Evolutionary conservation across 257 asterid genomes (phyloP), one percentile per base, ranked within the genome.

Genomic region (Penstemon eatonii): DNA sequence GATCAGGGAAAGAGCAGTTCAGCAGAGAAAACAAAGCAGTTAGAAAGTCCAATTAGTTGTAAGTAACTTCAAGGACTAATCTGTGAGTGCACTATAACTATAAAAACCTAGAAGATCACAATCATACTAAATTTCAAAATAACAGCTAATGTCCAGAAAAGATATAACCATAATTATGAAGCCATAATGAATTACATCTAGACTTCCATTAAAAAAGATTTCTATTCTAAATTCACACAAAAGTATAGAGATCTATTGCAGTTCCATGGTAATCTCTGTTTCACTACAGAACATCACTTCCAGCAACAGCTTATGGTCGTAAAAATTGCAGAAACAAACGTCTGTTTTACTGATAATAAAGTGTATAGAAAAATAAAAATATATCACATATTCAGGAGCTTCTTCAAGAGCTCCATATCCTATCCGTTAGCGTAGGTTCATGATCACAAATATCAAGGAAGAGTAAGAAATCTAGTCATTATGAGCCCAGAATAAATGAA

Each of bases 401-500:
- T 25, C 44, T 59, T 54, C 18, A 36, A 46, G 38, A 38, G 44
- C 15, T 58, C 40, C 2, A 50, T 9, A 45, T 41, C 33, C 4
- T 8, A n/a, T 37, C 39, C 33, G 3, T 61, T 40, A 51, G 50
- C 39, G 15, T 15, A 55, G 13, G 46, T 55, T 56, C 51, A 69
- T 40, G 19, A 46, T 25, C 56, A 63, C 39, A 33, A 12, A 63
- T 19, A 49, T 45, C 40, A 45, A 13, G 46, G 46, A 58, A 42
- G 51, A 54, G 46, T 51, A 45, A 10, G 33, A 10, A 42, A 55
- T 60, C 25, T 56, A 45, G 58, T 72, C 74, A 41, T 66, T 63
- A 67, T 63, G 38, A 65, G 54, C 54, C 69, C 65, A 66, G 54
- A 41, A 54, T 69, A 67, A 67, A 25, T 43, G 56, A 63, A 53